Conservation (phyloP, 306 rosid species). For the Quercus mongolica region DNA sequence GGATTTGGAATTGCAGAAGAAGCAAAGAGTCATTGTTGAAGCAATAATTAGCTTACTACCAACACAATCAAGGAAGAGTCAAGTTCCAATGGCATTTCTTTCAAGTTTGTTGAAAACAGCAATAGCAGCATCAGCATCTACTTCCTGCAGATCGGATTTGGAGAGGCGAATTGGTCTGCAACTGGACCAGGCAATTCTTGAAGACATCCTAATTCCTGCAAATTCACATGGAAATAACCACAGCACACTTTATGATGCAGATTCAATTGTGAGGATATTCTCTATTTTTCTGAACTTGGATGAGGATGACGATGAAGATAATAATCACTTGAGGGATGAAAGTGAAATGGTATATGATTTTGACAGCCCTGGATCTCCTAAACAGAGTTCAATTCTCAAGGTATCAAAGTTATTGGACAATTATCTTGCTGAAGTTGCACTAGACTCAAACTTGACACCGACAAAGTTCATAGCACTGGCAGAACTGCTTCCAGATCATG, state of each 20-base stretch:
- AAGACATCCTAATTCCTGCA: conserved; percentile 83
- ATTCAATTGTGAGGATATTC: conserved; percentile 78
- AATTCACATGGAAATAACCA: conserved; percentile 59
- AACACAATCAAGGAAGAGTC: conserved; percentile 84
- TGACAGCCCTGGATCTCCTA: conserved; percentile 94
- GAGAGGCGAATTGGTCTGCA: conserved; percentile 92
- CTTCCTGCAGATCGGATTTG: conserved; percentile 79
- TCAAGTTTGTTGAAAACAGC: conserved; percentile 90
- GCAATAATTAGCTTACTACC: conserved; percentile 77
- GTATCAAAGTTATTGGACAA: conserved; percentile 86
- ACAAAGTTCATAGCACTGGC: conserved; percentile 77
- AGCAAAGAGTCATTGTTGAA: conserved; percentile 84
- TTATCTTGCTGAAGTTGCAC: conserved; percentile 85
- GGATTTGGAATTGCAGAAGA: conserved; percentile 74
- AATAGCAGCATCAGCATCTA: conserved; percentile 71
- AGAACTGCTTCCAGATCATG: conserved; percentile 94
- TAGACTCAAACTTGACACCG: conserved; percentile 74
- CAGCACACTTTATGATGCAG: conserved; percentile 68
- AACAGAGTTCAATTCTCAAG: conserved; percentile 89
- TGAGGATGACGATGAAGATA: conserved; percentile 77
- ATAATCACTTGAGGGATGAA: conserved; percentile 60
- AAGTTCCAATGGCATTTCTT: conserved; percentile 93
- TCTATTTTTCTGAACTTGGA: conserved; percentile 83
- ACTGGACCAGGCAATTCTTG: conserved; percentile 95
- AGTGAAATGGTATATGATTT: conserved; percentile 81